A percentile compares a stretch with the other conserved stretches of the same genome.
Evolutionary conservation across 1,139 yeast species (phyloP).

Genomic region (Arxiozyma heterogenica): DNA sequence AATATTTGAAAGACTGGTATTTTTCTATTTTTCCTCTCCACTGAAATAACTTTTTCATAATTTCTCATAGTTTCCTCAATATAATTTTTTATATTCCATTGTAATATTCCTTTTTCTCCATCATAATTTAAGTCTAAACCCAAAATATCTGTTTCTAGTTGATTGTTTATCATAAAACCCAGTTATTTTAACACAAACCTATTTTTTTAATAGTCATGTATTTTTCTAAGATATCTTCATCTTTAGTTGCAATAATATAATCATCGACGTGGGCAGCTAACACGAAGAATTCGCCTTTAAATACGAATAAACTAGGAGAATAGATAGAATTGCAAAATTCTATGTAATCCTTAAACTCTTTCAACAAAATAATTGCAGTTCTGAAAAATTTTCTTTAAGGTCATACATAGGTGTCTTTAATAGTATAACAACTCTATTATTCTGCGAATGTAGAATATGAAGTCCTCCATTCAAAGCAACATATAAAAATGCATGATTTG

Average conservation of each 20-base stretch:
- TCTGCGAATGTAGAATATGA: constrained; percentile 2
- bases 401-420: constrained; percentile 7
- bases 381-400: constrained; percentile 4
- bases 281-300: neutral
- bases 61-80: neutral
- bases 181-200: constrained; percentile 4
- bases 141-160: constrained; percentile 4
- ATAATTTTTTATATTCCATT: neutral
- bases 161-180: constrained; percentile 2
- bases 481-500: constrained; percentile 6
- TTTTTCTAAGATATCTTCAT: neutral
- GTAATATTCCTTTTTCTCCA: neutral
- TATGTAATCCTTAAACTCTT: constrained; percentile 2
- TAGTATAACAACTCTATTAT: neutral
- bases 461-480: constrained; percentile 5
- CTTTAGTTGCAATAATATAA: constrained; percentile 4
- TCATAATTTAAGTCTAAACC: constrained; percentile 7
- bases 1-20: neutral
- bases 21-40: neutral
- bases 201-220: neutral
- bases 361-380: constrained; percentile 5
- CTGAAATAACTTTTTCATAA: neutral
- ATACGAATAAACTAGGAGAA: constrained; percentile 4
- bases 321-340: constrained; percentile 1
- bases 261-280: constrained; percentile 6